A percentile compares a stretch with the other conserved stretches of the same genome.
Evolutionary conservation across 2,329 filamentous ascomycete species (phyloP).

Genomic region (Grosmannia serpens): DNA sequence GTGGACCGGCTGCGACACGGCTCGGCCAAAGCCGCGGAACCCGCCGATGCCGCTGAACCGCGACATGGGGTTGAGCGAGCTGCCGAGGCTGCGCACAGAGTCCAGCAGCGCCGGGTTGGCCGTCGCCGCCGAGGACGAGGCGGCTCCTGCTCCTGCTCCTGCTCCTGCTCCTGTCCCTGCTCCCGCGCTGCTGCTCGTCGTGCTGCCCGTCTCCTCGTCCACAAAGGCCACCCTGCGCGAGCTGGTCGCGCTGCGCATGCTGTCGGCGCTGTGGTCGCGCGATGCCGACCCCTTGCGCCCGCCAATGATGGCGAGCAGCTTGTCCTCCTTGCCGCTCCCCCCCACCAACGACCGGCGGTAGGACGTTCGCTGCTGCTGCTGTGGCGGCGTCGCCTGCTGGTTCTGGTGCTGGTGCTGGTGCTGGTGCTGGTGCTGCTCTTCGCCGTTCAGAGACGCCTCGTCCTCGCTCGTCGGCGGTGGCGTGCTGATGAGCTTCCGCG

Average conservation of each 20-base stretch:
- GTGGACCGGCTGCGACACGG: slow-evolving; percentile 20
- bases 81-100: slow-evolving; percentile 71
- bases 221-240: slow-evolving; percentile 37
- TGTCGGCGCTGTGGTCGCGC: slow-evolving; percentile 70
- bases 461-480: slow-evolving; percentile 49
- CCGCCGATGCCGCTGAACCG: slow-evolving; percentile 63
- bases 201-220: slow-evolving; percentile 22
- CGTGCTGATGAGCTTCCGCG: slow-evolving; percentile 73
- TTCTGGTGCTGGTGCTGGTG: not conserved
- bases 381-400: not conserved
- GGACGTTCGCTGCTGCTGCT: not conserved
- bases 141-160: not conserved
- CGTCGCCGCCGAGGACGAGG: slow-evolving; percentile 8
- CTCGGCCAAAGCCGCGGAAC: slow-evolving; percentile 64
- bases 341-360: slow-evolving; percentile 2
- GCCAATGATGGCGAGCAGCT: slow-evolving; percentile 61
- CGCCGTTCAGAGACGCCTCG: slow-evolving; percentile 47
- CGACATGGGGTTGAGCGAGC: slow-evolving; percentile 70
- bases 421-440: slow-evolving; percentile 24
- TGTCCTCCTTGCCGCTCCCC: slow-evolving; percentile 40
- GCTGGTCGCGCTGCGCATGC: slow-evolving; percentile 49
- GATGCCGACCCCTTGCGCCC: slow-evolving; percentile 28
- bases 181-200: not conserved
- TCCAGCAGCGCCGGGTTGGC: slow-evolving; percentile 57
- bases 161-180: not conserved